Evolutionary conservation across 805 yeast species (phyloP), one percentile per base, ranked within the genome.

Genomic region (Schwanniomyces vanrijiae): DNA sequence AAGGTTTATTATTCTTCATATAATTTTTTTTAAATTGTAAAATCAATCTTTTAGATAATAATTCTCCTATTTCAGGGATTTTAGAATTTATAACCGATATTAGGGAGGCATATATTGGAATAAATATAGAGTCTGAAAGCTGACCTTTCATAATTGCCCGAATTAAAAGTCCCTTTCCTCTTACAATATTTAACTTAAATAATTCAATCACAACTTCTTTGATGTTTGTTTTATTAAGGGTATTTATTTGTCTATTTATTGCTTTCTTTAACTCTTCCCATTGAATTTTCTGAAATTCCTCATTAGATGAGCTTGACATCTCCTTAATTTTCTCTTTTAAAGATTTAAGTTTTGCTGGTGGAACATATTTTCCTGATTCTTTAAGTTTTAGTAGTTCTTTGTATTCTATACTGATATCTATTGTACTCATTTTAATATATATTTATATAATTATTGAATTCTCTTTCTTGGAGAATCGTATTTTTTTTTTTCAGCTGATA

Each of bases 21-120:
- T 71, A 84, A 0, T 76, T 76, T 51, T 75, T 72, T 39, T 83
- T 75, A 64, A 88, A 88, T 47, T 76, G 82, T 3, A 82, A 55
- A 1, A 86, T 68, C 22, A 84, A 62, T 49, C 94, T 70, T 7
- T 73, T 58, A 0, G 76, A 60, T 26, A 87, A 51, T 4, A 84
- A 60, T 46, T 77, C 77, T 2, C 96, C 96, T 14, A 88, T 65
- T 29, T 78, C 78, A 0, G 95, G 94, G 3, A 88, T 61, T 53
- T 84, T 80, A 4, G 86, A 76, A 62, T 87, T 86, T 9, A 90
- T 43, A 0, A 84, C 74, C 1, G 84, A 74, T 0, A 79, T 73
- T 29, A 90, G 55, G 0, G 86, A 68, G 0, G 90, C 81, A 54
- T 78, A 83, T 0, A 77, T 73, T 0, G 80, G 64, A 0, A 86